A percentile compares a stretch with the other conserved stretches of the same genome.
Evolutionary conservation across 2,329 filamentous ascomycete species (phyloP).

Genomic region (Didymella arachidicola): DNA sequence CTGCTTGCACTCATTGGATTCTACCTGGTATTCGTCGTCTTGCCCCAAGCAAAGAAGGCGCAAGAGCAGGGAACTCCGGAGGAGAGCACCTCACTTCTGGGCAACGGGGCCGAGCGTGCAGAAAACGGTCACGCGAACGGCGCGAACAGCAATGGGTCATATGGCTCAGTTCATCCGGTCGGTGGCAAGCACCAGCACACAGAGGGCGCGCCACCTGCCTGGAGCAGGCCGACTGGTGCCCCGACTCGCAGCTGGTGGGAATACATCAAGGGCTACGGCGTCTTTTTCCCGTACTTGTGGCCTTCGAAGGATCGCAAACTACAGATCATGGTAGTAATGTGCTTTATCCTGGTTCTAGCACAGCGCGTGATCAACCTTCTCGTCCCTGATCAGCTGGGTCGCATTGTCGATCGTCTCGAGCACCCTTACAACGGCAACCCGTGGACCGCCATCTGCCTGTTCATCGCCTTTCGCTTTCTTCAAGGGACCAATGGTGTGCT

Average conservation of each 20-base stretch:
- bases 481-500: constrained; percentile 90
- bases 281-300: constrained; percentile 98
- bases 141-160: constrained; percentile 59
- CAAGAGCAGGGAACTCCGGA: constrained; percentile 47
- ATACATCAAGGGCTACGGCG: constrained; percentile 87
- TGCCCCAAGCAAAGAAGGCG: constrained; percentile 31
- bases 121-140: constrained; percentile 53
- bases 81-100: constrained; percentile 71
- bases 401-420: constrained; percentile 78
- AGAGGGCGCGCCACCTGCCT: constrained; percentile 74
- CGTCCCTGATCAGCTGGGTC: constrained; percentile 82
- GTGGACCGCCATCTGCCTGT: constrained; percentile 76
- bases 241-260: constrained; percentile 95
- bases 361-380: constrained; percentile 87
- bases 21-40: constrained; percentile 64
- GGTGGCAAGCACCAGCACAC: constrained; percentile 56
- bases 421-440: constrained; percentile 64
- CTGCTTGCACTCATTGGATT: constrained; percentile 67
- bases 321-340: constrained; percentile 80
- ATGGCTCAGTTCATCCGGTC: constrained; percentile 58
- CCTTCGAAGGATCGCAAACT: constrained; percentile 79
- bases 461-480: constrained; percentile 79
- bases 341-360: constrained; percentile 79
- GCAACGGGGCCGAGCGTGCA: constrained; percentile 49
- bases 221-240: constrained; percentile 86